phyloP scores from a whole-genome alignment of 495 filamentous ascomycete species.

The Penicillium verhagenii region DNA sequence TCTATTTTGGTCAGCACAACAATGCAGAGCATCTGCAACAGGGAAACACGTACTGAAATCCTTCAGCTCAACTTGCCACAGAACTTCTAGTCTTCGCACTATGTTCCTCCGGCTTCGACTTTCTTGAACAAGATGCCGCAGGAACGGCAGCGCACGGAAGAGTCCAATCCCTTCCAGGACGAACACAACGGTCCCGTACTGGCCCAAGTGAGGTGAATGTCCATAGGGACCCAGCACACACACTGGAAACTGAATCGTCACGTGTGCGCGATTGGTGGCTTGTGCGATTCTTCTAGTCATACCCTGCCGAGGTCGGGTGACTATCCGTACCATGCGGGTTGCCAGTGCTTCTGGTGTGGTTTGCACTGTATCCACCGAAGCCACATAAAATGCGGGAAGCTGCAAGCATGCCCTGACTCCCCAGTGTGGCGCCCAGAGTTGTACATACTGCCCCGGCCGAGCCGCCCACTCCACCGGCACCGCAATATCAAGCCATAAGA shows the following conservation, averaged over 20 bases:
- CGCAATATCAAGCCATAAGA: constrained; percentile 10
- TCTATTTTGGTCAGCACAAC: background rate
- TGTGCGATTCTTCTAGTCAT: background rate
- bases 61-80: background rate
- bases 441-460: constrained; percentile 9
- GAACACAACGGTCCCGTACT: background rate
- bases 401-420: constrained; percentile 2
- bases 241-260: background rate
- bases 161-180: background rate
- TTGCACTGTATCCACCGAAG: background rate
- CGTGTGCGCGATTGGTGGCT: background rate
- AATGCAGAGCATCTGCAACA: background rate
- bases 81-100: background rate
- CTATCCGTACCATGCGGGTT: background rate
- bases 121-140: background rate
- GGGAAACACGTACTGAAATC: background rate
- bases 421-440: constrained; percentile 8
- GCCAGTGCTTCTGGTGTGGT: background rate
- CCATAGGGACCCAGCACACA: background rate
- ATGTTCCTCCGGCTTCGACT: background rate
- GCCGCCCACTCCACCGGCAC: background rate
- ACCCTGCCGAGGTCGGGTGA: background rate
- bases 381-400: constrained; percentile 9
- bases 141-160: background rate
- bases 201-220: background rate